These are phyloP conservation scores for Nosema muscidifuracis DNA, from an alignment of 371 early-diverging fungal species.

Conservation along the genomic window DNA sequence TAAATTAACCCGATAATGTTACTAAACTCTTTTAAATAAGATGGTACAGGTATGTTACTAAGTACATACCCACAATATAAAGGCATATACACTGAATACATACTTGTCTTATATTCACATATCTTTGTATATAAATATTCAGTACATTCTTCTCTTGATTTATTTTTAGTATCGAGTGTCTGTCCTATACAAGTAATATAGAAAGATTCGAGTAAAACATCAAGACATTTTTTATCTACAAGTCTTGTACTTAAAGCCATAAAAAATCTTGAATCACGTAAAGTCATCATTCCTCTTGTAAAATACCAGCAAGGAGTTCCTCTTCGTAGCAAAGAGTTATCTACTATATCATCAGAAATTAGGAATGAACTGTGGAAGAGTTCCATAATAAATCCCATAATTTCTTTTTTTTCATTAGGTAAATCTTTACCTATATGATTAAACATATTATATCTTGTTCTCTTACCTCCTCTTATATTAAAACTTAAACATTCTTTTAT, in stretches of 20 bases:
- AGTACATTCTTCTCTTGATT: constrained; percentile 1
- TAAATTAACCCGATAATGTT: constrained; percentile 80
- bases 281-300: constrained; percentile 75
- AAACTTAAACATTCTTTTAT: not conserved
- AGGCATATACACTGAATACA: constrained; percentile 92
- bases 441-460: not conserved
- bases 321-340: constrained; percentile 79
- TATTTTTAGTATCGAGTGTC: constrained; percentile 36
- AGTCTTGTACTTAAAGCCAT: constrained; percentile 70
- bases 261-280: constrained; percentile 84
- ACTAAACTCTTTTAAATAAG: constrained; percentile 13
- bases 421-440: not conserved
- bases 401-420: not conserved
- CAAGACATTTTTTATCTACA: not conserved
- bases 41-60: not conserved
- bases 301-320: constrained; percentile 89
- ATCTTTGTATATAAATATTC: constrained; percentile 71
- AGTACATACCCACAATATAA: constrained; percentile 63
- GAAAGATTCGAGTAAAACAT: not conserved
- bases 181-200: constrained; percentile 79
- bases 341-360: constrained; percentile 93
- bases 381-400: constrained; percentile 6
- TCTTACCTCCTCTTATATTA: constrained; percentile 19
- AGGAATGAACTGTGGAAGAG: constrained; percentile 83
- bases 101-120: constrained; percentile 89